Evolutionary conservation across 2,329 filamentous ascomycete species (phyloP).

Genomic region (Penicillium sp.): DNA sequence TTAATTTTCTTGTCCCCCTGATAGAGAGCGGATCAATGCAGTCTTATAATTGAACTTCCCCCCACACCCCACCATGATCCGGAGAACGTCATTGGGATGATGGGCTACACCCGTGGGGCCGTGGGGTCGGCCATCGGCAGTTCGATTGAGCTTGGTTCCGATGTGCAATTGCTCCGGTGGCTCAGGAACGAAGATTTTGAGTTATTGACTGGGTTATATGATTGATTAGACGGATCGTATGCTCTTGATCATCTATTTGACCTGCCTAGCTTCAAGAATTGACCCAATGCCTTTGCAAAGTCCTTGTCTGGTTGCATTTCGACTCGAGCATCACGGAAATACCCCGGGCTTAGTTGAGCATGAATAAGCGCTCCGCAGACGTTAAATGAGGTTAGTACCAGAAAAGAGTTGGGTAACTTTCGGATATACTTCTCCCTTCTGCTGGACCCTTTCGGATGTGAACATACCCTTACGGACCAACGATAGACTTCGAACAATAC

Average conservation of each 20-base stretch:
- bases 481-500: background rate
- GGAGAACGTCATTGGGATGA: constrained; percentile 16
- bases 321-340: constrained; percentile 18
- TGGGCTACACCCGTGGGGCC: constrained; percentile 20
- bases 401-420: background rate
- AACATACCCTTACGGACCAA: constrained; percentile 4
- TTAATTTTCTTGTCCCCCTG: background rate
- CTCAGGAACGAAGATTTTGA: background rate
- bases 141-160: constrained; percentile 21
- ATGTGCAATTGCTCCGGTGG: background rate
- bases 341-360: constrained; percentile 25
- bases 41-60: constrained; percentile 26
- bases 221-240: background rate
- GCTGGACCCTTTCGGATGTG: constrained; percentile 10
- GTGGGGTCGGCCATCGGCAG: constrained; percentile 28
- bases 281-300: background rate
- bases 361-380: constrained; percentile 23
- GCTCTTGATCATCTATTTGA: background rate
- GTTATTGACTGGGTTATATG: background rate
- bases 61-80: constrained; percentile 26
- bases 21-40: constrained; percentile 10
- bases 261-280: no score
- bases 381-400: background rate
- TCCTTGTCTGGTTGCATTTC: background rate
- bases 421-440: constrained; percentile 1